phyloP scores from a whole-genome alignment of 208 protist species.

The Crithidia expoeki region DNA sequence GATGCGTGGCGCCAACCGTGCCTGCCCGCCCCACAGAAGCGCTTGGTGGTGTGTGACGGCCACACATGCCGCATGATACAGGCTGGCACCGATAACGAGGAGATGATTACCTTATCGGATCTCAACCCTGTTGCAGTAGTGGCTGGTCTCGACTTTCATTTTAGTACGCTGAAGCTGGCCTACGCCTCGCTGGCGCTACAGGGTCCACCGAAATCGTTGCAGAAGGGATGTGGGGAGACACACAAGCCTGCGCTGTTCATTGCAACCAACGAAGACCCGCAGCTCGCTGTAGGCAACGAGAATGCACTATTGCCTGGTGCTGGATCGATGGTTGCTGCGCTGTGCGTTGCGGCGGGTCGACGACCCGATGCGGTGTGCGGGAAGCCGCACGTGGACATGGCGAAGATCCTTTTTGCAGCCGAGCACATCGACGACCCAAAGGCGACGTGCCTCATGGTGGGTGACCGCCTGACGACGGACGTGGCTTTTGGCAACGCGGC shows the following conservation, averaged over 20 bases:
- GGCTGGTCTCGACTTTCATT: slow-evolving; percentile 64
- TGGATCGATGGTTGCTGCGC: too few species aligned
- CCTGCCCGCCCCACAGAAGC: slow-evolving; percentile 53
- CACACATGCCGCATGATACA: slow-evolving; percentile 33
- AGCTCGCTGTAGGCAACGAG: slow-evolving; percentile 27
- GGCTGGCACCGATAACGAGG: slow-evolving; percentile 19
- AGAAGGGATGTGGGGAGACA: background rate
- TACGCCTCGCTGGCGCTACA: slow-evolving; percentile 54
- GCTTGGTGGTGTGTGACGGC: slow-evolving; percentile 40
- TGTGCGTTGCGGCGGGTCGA: too few species aligned
- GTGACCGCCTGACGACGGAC: too few species aligned
- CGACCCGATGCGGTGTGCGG: too few species aligned
- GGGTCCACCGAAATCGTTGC: slow-evolving; percentile 14
- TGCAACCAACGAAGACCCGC: slow-evolving; percentile 78
- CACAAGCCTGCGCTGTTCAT: slow-evolving; percentile 42
- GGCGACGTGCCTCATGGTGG: too few species aligned
- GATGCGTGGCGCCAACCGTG: slow-evolving; percentile 37
- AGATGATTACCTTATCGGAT: slow-evolving; percentile 55
- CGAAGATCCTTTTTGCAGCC: too few species aligned
- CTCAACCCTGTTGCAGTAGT: slow-evolving; percentile 68
- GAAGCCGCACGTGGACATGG: too few species aligned
- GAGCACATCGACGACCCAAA: too few species aligned
- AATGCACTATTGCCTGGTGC: too few species aligned
- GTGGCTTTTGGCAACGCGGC: too few species aligned
- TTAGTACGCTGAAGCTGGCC: slow-evolving; percentile 69